Base-by-base conservation (phyloP, 306 rosid genomes). In the Biancaea sappan region DNA sequence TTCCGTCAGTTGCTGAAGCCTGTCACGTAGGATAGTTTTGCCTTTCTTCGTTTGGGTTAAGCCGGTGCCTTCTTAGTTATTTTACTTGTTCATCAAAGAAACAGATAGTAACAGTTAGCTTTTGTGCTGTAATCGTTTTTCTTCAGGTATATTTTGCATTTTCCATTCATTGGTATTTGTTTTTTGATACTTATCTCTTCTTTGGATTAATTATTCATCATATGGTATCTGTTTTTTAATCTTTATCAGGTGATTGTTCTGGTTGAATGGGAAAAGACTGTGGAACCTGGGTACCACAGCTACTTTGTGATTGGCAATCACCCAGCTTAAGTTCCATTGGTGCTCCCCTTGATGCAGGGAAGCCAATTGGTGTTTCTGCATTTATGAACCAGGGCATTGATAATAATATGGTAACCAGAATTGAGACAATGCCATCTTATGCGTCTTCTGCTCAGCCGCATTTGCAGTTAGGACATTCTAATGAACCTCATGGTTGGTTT, bases 1-100 rank as follows among this genome's bases (percentile, higher is more conserved):
- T 95, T 95, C 22, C 98, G 99, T 80, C 99, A 95, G 18, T 82
- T 95, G 87, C 88, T 95, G 73, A 95, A 95, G 74, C 99, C 99
- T 80, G 99, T 95, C 12, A 95, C 99, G 99, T 95, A 95, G 96
- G 51, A 77, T 83, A 4, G 59, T 76, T 83, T 52, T 28, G 28
- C 59, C 37, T 69, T 64, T 77, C 69, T 46, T 58, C 70, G 73
- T 85, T 88, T 83, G 71, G 82, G 71, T 79, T 88, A 87, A 92
- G 82, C 83, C 51, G 88, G 93, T 81, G 80, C 64, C 77, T 37
- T n/a, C n/a, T 63, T 63, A 69, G 82, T 86, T 88, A 37, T 80
- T 90, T 85, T 83, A 69, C 59, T 84, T 84, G 77, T 87, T 84
- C 85, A 87, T 75, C 83, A 77, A 82, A 84, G 81, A 75, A 67